These are phyloP conservation scores for Begonia fuchsioides DNA, from an alignment of 306 rosid genomes.

Conservation along the genomic window DNA sequence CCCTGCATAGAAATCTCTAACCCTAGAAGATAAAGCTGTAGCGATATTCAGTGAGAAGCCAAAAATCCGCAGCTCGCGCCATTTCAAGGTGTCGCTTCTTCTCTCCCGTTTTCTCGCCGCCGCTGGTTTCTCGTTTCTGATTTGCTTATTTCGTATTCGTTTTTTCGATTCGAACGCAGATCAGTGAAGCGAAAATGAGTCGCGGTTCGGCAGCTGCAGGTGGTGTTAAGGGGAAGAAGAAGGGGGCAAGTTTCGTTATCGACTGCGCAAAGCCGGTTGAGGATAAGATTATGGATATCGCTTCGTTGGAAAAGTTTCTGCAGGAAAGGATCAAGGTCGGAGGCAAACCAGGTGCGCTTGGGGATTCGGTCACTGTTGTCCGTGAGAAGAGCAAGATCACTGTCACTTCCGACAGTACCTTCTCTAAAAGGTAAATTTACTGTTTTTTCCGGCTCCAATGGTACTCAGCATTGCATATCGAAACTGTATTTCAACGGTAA, in stretches of 20 bases:
- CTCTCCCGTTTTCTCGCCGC: too few species aligned
- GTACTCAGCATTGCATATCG: too few species aligned
- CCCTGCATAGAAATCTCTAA: too few species aligned
- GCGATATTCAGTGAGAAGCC: too few species aligned
- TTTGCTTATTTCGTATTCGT: too few species aligned
- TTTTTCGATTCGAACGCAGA: too few species aligned
- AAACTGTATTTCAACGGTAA: too few species aligned
- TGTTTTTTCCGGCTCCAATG: too few species aligned
- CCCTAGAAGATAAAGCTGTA: too few species aligned
- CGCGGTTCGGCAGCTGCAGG: neutral
- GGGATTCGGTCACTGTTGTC: neutral
- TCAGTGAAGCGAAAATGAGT: neutral
- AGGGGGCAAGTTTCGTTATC: neutral
- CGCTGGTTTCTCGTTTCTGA: too few species aligned
- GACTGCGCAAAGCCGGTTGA: constrained; percentile 1
- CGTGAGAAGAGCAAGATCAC: neutral
- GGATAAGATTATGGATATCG: neutral
- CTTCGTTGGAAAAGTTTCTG: neutral
- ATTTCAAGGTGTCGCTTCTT: too few species aligned
- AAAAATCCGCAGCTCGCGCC: too few species aligned
- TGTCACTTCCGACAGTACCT: neutral
- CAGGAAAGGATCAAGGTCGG: constrained; percentile 1
- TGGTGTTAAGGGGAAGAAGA: neutral
- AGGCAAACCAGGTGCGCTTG: neutral
- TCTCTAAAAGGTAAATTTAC: neutral